These are phyloP conservation scores for Gleditsia sinensis DNA, from an alignment of 306 rosid species.

Conservation along the genomic window DNA sequence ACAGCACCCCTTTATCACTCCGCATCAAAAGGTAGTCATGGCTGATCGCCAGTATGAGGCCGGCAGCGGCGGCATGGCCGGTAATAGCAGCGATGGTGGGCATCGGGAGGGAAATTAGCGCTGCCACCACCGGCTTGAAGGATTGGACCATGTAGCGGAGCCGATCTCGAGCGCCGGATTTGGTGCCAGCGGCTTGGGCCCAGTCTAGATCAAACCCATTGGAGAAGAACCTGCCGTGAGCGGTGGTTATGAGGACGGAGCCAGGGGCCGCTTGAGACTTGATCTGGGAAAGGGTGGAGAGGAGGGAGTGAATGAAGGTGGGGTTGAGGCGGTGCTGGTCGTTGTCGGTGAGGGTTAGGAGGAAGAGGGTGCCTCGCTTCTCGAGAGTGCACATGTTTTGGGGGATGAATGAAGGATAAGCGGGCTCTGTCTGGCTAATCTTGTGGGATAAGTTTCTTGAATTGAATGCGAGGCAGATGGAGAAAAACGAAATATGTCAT, in stretches of 20 bases:
- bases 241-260: conserved; percentile 64
- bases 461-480: too few species aligned
- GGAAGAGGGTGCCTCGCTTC: conserved; percentile 58
- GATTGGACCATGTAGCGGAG: conserved; percentile 41
- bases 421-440: too few species aligned
- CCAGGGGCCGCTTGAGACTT: conserved; percentile 51
- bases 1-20: conserved; percentile 54
- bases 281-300: conserved; percentile 42
- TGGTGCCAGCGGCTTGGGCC: conserved; percentile 52
- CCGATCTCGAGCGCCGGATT: conserved; percentile 41
- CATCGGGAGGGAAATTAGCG: conserved; percentile 57
- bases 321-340: conserved; percentile 59
- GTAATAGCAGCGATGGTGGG: conserved; percentile 63
- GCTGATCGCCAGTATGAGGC: conserved; percentile 50
- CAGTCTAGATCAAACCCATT: conserved; percentile 68
- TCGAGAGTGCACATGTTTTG: conserved; percentile 54
- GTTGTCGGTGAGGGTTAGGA: conserved; percentile 56
- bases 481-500: too few species aligned
- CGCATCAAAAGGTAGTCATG: conserved; percentile 65
- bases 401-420: neutral
- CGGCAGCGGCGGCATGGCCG: conserved; percentile 67
- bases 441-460: too few species aligned
- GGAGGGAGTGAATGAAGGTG: conserved; percentile 45
- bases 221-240: conserved; percentile 66
- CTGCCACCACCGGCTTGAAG: conserved; percentile 51